phyloP scores from a whole-genome alignment of 495 filamentous ascomycete genomes.

The Tuber microsphaerosporum region DNA sequence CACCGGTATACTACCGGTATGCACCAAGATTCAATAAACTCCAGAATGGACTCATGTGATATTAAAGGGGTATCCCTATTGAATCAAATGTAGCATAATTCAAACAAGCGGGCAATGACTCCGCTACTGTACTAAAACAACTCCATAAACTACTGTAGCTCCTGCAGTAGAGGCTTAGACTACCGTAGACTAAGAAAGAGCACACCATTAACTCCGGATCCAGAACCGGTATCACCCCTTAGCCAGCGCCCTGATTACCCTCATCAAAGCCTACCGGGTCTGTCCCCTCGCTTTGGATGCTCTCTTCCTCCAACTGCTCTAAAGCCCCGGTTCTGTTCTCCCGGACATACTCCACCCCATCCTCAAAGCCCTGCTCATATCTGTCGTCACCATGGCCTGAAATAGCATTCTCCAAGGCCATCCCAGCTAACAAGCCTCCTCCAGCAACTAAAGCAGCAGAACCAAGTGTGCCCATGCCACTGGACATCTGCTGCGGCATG shows the following conservation, averaged over 20 bases:
- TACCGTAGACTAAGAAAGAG: not conserved
- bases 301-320: not conserved
- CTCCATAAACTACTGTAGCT: not conserved
- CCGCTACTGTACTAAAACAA: not conserved
- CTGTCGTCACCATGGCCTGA: slow-evolving; percentile 16
- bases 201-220: not conserved
- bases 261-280: not conserved
- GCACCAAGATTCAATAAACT: not conserved
- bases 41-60: not conserved
- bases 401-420: slow-evolving; percentile 33
- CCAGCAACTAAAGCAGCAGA: slow-evolving; percentile 41
- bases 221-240: not conserved
- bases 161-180: not conserved
- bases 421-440: slow-evolving; percentile 39
- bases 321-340: slow-evolving; percentile 5
- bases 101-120: not conserved
- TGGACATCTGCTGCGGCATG: slow-evolving; percentile 8
- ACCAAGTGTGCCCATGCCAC: slow-evolving; percentile 31
- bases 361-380: slow-evolving; percentile 36
- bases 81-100: not conserved
- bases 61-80: not conserved
- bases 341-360: slow-evolving; percentile 36
- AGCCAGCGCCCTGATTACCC: not conserved
- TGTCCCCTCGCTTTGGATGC: not conserved
- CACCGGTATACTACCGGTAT: not conserved